Evolutionary conservation across 192 early-diverging fungal genomes (phyloP).

Genomic region (Gamsiella multidivaricata): DNA sequence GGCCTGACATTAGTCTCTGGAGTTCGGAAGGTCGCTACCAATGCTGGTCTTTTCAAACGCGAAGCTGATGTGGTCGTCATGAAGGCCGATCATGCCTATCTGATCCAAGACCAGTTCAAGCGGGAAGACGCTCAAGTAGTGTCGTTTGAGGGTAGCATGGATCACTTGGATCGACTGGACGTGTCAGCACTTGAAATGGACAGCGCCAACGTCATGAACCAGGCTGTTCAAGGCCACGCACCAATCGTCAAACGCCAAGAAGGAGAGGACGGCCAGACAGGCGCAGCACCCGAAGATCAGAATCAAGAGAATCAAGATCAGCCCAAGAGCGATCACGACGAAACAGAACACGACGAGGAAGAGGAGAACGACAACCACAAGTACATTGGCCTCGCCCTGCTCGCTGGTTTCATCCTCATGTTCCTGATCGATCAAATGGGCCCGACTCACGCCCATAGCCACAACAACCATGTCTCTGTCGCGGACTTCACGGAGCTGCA

Average conservation of each 20-base stretch:
- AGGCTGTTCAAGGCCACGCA: background rate
- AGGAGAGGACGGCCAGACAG: background rate
- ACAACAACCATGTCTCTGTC: slow-evolving; percentile 39
- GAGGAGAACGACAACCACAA: slow-evolving; percentile 56
- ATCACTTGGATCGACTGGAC: slow-evolving; percentile 14
- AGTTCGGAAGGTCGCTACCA: background rate
- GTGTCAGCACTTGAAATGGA: background rate
- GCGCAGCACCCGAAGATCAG: background rate
- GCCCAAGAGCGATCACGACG: slow-evolving; percentile 9
- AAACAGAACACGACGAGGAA: slow-evolving; percentile 1
- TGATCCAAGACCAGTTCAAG: slow-evolving; percentile 29
- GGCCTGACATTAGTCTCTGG: background rate
- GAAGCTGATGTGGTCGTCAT: slow-evolving; percentile 18
- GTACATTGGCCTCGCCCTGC: slow-evolving; percentile 83
- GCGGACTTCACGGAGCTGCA: slow-evolving; percentile 37
- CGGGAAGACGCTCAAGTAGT: background rate
- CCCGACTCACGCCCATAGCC: slow-evolving; percentile 54
- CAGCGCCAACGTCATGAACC: too few relatives aligned
- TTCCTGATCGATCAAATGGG: slow-evolving; percentile 85
- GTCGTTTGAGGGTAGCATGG: slow-evolving; percentile 41
- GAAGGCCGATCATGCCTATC: slow-evolving; percentile 1
- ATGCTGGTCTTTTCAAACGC: slow-evolving; percentile 15
- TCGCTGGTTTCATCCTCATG: slow-evolving; percentile 90
- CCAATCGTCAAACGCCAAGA: slow-evolving; percentile 34
- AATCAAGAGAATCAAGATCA: slow-evolving; percentile 5